Conservation (phyloP, 2,329 filamentous ascomycete species). For the Colletotrichum tamarilloi region DNA sequence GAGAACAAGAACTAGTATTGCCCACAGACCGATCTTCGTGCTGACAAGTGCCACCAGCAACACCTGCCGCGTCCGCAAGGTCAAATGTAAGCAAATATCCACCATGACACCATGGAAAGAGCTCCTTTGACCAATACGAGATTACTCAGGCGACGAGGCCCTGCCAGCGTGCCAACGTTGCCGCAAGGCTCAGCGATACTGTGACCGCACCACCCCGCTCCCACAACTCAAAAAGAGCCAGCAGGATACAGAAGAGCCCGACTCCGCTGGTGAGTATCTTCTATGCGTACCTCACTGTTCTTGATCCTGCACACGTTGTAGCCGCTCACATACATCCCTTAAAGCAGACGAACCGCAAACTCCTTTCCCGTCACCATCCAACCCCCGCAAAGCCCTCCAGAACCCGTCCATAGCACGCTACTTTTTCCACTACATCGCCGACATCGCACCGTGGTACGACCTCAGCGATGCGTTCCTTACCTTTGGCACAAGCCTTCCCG, state of each 20-base stretch:
- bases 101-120: background rate
- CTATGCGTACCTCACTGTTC: background rate
- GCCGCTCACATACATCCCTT: background rate
- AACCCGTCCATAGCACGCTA: slow-evolving; percentile 46
- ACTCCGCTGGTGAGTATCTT: background rate
- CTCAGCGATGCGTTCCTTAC: slow-evolving; percentile 51
- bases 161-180: slow-evolving; percentile 48
- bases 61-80: slow-evolving; percentile 50
- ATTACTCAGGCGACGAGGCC: slow-evolving; percentile 44
- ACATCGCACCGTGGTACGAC: slow-evolving; percentile 59
- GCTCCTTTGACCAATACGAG: background rate
- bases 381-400: slow-evolving; percentile 44
- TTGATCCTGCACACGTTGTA: background rate
- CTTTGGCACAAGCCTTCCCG: slow-evolving; percentile 50
- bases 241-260: background rate
- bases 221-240: background rate
- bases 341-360: background rate
- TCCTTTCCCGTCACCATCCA: slow-evolving; percentile 14
- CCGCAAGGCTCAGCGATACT: slow-evolving; percentile 45
- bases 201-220: slow-evolving; percentile 44
- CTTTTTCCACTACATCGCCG: slow-evolving; percentile 52
- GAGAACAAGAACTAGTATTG: background rate
- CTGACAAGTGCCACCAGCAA: slow-evolving; percentile 42
- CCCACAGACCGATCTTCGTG: background rate
- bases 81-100: slow-evolving; percentile 44